Base-by-base conservation (phyloP, 23 red algal species). In the Pyropia haitanensis region DNA sequence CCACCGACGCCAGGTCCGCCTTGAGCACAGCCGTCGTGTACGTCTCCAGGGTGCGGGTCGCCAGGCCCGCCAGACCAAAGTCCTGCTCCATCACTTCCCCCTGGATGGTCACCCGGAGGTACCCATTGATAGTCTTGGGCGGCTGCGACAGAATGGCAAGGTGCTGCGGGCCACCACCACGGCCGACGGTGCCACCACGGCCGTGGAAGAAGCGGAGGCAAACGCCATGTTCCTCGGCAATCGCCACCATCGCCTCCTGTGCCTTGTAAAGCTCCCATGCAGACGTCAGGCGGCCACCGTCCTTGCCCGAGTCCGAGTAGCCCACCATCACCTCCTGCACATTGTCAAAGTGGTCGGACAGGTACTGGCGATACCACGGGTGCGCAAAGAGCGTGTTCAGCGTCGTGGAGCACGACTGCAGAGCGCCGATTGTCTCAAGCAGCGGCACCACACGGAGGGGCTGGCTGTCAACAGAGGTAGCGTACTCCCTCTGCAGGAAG, bases 241-340 rank as follows among this genome's bases (percentile, higher is more conserved):
- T 68, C 66, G 59, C 64, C 21, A 80, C 88, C 78, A 98, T 65
- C 31, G 48, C 21, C 75, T 98, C 94, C 64, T 98, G 94, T 8
- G 85, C 80, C 53, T 90, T 89, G 68, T 91, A 98, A 18, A 98
- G 74, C 61, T 98, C 94, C 94, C 94, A 98, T 15, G 86, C 85
- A 27, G 86, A 91, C 5, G 94, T 98, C 2, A 98, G 56, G 9
- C 94, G 80, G 51, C 94, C 94, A 39, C 94, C 94, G 68, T 98
- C 94, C 56, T 98, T 98, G 31, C 94, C 94, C 30, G 77, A 85
- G 51, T 98, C 94, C 21, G 81, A 88, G 54, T 98, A 98, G 10
- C 94, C 94, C 60, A 98, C 77, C 94, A 98, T 98, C 5, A 98
- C 88, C 58, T 98, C 94, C 29, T 98, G 94, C 20, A 98, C 85